Evolutionary conservation across 75 land plant species (phyloP), one percentile per base, ranked within the genome.

Genomic region (Sequoiadendron giganteum): DNA sequence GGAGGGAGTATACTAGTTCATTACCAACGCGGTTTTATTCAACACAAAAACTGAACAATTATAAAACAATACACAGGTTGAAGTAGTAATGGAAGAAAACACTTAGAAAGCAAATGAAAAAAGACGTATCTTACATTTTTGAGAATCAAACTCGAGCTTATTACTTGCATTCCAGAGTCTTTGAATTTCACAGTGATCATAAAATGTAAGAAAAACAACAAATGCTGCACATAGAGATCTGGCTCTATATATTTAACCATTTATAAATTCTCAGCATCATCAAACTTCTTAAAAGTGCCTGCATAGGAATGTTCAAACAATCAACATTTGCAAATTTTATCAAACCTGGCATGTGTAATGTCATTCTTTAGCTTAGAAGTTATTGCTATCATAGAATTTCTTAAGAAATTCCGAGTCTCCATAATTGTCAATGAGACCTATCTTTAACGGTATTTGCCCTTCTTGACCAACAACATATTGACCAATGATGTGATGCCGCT

Each of bases 401-500:
- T 93, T 95, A 52, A 98, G 89, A 86, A 97, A 98, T 55, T 94
- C 92, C 6, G 97, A 97, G 70, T 73, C 91, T 19, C 93, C 95
- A 13, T 25, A 65, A 18, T 92, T 85, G 70, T 93, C 94, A 39
- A 91, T 92, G 18, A 89, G 52, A 0, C 90, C 92, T 49, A 86
- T 79, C 73, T 93, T 93, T 72, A 90, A 39, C 3, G 90, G 94
- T 65, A 96, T 91, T 52, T 94, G 90, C 11, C 93, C 96, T 85
- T 92, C 89, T 58, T 82, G 86, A 9, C 95, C 99, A 42, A 97
- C 87, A 28, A 98, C 94, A 87, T 95, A 98, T 52, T 95, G 96
- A 10, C 95, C 92, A 25, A 98, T 90, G 28, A 98, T 68, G 87
- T 97, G 99, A 88, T 98, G 99, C 28, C 99, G 93, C 84, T 98